These are phyloP conservation scores for Penicillium longicatenatum DNA, from an alignment of 495 filamentous ascomycete genomes.

Conservation along the genomic window DNA sequence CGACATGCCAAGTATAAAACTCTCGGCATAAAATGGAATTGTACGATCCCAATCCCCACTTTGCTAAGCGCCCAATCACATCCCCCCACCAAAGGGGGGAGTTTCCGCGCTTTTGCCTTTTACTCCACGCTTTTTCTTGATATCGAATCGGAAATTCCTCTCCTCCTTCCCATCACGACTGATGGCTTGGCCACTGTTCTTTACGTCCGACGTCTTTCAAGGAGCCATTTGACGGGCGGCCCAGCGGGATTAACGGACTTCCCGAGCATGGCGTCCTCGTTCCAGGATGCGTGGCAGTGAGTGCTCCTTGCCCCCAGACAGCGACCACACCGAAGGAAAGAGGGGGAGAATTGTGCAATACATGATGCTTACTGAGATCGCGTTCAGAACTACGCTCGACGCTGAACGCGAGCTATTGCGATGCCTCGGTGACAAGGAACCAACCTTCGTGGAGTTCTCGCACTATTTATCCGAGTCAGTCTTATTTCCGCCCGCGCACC, in stretches of 20 bases:
- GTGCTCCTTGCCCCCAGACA: conserved; percentile 23
- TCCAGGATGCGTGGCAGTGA: conserved; percentile 54
- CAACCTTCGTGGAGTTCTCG: conserved; percentile 59
- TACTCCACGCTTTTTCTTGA: conserved; percentile 24
- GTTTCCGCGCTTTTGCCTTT: conserved; percentile 17
- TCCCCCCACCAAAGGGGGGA: conserved; percentile 1
- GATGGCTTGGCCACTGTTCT: conserved; percentile 46
- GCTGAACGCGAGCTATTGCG: conserved; percentile 51
- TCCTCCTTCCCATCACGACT: conserved; percentile 24
- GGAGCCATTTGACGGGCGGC: conserved; percentile 55
- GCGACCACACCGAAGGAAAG: background rate
- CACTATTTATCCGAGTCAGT: conserved; percentile 61
- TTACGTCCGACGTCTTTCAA: conserved; percentile 45
- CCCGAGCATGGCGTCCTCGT: conserved; percentile 51
- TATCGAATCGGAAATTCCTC: conserved; percentile 10
- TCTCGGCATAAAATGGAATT: background rate
- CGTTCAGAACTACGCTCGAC: conserved; percentile 45
- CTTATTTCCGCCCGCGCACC: conserved; percentile 16
- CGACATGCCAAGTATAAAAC: background rate
- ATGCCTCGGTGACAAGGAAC: conserved; percentile 53
- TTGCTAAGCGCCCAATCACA: background rate
- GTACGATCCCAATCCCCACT: background rate
- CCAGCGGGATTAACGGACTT: conserved; percentile 36
- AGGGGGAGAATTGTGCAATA: background rate
- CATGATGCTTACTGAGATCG: conserved; percentile 20